Conservation (phyloP, 2,329 filamentous ascomycete species). For the Penicillium sp. region DNA sequence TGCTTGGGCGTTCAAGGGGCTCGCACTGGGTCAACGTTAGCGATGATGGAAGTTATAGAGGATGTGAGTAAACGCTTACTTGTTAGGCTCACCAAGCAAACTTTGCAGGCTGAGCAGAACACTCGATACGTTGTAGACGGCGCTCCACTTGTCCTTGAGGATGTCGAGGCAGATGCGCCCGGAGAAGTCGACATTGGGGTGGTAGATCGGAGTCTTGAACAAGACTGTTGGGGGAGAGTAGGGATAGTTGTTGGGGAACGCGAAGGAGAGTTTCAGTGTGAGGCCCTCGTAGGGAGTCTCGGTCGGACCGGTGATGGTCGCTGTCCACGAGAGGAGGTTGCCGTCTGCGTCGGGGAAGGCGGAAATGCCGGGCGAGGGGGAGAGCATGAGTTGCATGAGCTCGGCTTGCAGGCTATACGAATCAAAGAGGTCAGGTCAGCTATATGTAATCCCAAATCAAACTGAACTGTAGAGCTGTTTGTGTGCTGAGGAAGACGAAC, state of each 20-base stretch:
- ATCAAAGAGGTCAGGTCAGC: not conserved
- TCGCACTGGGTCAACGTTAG: slow-evolving; percentile 59
- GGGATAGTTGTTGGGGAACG: slow-evolving; percentile 89
- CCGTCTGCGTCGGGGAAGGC: slow-evolving; percentile 90
- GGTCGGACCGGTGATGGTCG: slow-evolving; percentile 85
- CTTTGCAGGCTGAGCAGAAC: slow-evolving; percentile 92
- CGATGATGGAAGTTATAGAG: not conserved
- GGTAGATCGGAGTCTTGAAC: slow-evolving; percentile 98
- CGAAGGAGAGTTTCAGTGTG: slow-evolving; percentile 86
- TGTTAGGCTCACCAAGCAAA: slow-evolving; percentile 93
- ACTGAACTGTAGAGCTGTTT: not conserved
- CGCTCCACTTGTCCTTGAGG: slow-evolving; percentile 98
- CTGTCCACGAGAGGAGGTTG: slow-evolving; percentile 88
- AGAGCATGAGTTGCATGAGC: slow-evolving; percentile 97
- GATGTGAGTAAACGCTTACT: slow-evolving; percentile 58
- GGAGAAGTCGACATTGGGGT: slow-evolving; percentile 97
- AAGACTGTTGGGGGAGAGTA: slow-evolving; percentile 87
- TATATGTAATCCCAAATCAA: not conserved
- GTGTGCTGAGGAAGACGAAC: slow-evolving; percentile 45
- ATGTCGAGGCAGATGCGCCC: slow-evolving; percentile 97
- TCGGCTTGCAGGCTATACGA: slow-evolving; percentile 80
- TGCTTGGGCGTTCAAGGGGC: slow-evolving; percentile 91
- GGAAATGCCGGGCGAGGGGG: slow-evolving; percentile 85
- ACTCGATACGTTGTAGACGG: slow-evolving; percentile 93
- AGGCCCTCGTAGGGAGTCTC: slow-evolving; percentile 88